Evolutionary conservation across 441 rosid species (phyloP).

Genomic region (Populus hybrid): DNA sequence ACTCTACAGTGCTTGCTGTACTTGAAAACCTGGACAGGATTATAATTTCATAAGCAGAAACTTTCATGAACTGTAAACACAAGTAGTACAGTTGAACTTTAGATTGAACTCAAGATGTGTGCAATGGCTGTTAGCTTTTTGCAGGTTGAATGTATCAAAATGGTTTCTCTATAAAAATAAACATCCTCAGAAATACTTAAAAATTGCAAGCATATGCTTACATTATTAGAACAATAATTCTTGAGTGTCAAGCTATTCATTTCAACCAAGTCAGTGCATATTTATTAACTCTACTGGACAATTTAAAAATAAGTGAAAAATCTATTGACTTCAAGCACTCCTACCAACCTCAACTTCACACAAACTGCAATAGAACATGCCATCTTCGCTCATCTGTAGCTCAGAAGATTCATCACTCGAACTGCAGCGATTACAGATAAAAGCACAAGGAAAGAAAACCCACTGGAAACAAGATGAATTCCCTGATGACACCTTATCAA

Average conservation of each 20-base stretch:
- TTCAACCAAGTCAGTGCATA: background rate
- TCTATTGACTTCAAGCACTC: conserved; percentile 4
- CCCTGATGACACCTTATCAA: conserved; percentile 33
- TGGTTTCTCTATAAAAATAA: background rate
- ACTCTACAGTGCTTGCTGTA: conserved; percentile 99
- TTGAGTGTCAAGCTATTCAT: background rate
- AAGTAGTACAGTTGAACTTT: background rate
- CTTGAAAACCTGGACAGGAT: conserved; percentile 68
- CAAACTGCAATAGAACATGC: conserved; percentile 95
- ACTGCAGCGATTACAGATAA: conserved; percentile 52
- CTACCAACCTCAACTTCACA: conserved; percentile 89
- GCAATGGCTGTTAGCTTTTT: background rate
- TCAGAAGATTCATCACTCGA: conserved; percentile 61
- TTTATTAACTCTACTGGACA: background rate
- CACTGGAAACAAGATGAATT: conserved; percentile 37
- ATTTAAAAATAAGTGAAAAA: background rate
- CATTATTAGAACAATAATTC: background rate
- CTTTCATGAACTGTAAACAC: background rate
- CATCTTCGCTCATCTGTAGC: conserved; percentile 83
- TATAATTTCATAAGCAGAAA: conserved; percentile 10
- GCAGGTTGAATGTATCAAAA: background rate
- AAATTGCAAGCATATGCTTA: background rate
- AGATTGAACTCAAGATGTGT: background rate
- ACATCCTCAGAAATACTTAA: background rate
- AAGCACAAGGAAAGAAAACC: conserved; percentile 67